Conservation (phyloP, 108 stramenopile genomes). For the Pseudonitzschia delicatissima region DNA sequence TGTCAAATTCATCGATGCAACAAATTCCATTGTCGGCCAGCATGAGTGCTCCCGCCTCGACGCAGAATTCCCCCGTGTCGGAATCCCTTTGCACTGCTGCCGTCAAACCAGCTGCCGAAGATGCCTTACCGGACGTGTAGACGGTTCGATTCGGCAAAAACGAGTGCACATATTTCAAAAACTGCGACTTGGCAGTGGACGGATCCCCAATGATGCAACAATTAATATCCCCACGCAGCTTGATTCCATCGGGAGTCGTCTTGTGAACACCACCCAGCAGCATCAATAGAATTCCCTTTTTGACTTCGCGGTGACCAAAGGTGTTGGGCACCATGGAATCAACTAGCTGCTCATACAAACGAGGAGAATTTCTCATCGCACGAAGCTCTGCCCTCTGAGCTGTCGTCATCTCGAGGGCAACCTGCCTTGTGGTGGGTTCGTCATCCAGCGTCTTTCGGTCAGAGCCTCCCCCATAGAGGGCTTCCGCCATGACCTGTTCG, state of each 20-base stretch:
- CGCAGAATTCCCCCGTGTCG: slow-evolving; percentile 98
- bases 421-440: slow-evolving; percentile 73
- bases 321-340: slow-evolving; percentile 90
- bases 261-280: slow-evolving; percentile 97
- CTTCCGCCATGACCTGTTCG: slow-evolving; percentile 44
- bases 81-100: slow-evolving; percentile 94
- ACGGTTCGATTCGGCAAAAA: slow-evolving; percentile 92
- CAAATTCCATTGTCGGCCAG: slow-evolving; percentile 99
- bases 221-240: slow-evolving; percentile 97
- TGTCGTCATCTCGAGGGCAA: slow-evolving; percentile 83
- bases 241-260: slow-evolving; percentile 93
- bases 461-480: slow-evolving; percentile 24
- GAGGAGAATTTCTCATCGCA: slow-evolving; percentile 63
- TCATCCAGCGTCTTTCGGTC: slow-evolving; percentile 21
- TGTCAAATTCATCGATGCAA: slow-evolving; percentile 92
- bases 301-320: slow-evolving; percentile 96
- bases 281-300: slow-evolving; percentile 95
- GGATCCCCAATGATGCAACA: slow-evolving; percentile 98
- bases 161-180: slow-evolving; percentile 93
- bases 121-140: slow-evolving; percentile 97
- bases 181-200: slow-evolving; percentile 97
- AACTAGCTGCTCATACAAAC: slow-evolving; percentile 77
- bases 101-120: slow-evolving; percentile 97
- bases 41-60: slow-evolving; percentile 99
- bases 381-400: slow-evolving; percentile 87